These are phyloP conservation scores for Drechmeria coniospora DNA, from an alignment of 2,329 filamentous ascomycete genomes.

Conservation along the genomic window DNA sequence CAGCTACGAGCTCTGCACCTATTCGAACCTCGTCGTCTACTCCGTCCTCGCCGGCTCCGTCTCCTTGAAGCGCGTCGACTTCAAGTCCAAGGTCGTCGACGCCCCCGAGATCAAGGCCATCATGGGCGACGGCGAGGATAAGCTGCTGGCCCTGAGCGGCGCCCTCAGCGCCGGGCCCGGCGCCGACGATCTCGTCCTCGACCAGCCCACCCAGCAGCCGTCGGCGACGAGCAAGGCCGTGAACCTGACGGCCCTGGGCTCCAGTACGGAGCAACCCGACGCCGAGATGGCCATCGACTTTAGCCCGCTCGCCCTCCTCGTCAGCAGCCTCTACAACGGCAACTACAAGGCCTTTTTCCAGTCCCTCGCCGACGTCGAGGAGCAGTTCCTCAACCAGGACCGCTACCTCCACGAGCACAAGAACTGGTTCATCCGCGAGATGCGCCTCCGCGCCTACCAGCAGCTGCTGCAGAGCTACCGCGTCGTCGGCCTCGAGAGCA, in stretches of 20 bases:
- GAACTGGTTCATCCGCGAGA: constrained; percentile 95
- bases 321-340: constrained; percentile 82
- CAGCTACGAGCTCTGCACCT: constrained; percentile 95
- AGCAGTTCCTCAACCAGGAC: constrained; percentile 85
- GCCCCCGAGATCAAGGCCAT: constrained; percentile 97
- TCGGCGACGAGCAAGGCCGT: constrained; percentile 50
- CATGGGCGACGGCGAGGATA: constrained; percentile 77
- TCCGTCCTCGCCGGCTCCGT: constrained; percentile 89
- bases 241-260: constrained; percentile 75
- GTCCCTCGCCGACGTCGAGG: constrained; percentile 77
- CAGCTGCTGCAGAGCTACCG: constrained; percentile 95
- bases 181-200: constrained; percentile 61
- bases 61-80: constrained; percentile 90
- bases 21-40: constrained; percentile 88
- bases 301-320: constrained; percentile 69
- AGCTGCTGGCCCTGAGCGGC: constrained; percentile 67
- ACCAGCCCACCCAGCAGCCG: constrained; percentile 35
- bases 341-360: constrained; percentile 92
- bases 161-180: constrained; percentile 68
- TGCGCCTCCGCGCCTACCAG: constrained; percentile 91
- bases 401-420: constrained; percentile 93
- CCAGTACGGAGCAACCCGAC: constrained; percentile 56
- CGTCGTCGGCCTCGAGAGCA: constrained; percentile 89
- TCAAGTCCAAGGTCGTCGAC: constrained; percentile 98
- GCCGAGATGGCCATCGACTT: constrained; percentile 78